phyloP scores from a whole-genome alignment of 805 yeast genomes.

The Saturnispora serradocipensis region DNA sequence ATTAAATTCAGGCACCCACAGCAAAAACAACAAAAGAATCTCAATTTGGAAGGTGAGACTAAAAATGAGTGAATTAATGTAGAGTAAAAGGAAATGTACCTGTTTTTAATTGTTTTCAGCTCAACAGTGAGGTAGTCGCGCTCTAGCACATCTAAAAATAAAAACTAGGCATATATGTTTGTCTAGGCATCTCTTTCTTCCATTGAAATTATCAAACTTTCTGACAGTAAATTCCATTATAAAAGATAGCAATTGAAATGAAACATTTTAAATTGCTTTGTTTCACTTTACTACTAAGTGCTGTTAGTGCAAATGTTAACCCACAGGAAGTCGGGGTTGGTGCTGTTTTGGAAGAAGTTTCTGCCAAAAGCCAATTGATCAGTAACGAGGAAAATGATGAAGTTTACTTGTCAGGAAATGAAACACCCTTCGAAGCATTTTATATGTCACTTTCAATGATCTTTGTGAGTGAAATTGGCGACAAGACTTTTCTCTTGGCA shows the following conservation, averaged over 20 bases:
- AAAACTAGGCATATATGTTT: too few relatives aligned
- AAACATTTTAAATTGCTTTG: neutral
- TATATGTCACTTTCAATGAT: slow-evolving; percentile 85
- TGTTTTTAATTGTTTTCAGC: neutral
- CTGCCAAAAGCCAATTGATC: neutral
- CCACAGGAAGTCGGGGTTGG: neutral
- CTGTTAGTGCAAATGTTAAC: neutral
- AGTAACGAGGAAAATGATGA: neutral
- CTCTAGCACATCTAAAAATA: neutral
- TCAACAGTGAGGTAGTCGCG: neutral
- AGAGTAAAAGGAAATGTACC: neutral
- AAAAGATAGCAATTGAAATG: neutral
- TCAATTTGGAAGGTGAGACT: too few relatives aligned
- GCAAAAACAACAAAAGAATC: too few relatives aligned
- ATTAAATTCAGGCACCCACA: neutral
- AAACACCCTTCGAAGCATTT: slow-evolving; percentile 34
- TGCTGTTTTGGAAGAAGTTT: neutral
- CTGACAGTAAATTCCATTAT: neutral
- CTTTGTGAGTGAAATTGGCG: slow-evolving; percentile 92
- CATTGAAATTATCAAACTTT: neutral
- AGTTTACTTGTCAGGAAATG: neutral
- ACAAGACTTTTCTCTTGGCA: slow-evolving; percentile 92
- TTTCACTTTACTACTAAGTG: neutral
- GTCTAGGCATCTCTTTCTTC: neutral
- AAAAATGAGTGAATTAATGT: too few relatives aligned